Evolutionary conservation across 192 early-diverging fungal genomes (phyloP).

Genomic region (Mortierella claussenii): DNA sequence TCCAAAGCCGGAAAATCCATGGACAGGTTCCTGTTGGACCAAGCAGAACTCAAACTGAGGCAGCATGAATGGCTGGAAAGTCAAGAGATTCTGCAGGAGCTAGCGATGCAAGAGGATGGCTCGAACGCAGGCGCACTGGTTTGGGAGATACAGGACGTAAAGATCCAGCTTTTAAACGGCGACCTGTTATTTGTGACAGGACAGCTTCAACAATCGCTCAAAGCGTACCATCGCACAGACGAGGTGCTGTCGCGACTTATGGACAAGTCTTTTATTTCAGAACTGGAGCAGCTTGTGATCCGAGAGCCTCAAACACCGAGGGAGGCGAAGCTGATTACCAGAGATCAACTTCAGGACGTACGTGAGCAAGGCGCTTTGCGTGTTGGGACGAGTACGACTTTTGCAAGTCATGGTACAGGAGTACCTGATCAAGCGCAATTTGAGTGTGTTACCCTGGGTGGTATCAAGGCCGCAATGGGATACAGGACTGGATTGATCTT

Average conservation of each 20-base stretch:
- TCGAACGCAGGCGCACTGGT: neutral
- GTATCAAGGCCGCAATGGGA: slow-evolving; percentile 37
- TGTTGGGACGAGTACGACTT: neutral
- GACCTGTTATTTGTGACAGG: slow-evolving; percentile 59
- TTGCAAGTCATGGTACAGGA: neutral
- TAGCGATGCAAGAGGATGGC: slow-evolving; percentile 37
- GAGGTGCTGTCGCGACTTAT: slow-evolving; percentile 63
- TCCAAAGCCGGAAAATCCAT: slow-evolving; percentile 52
- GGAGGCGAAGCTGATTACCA: slow-evolving; percentile 44
- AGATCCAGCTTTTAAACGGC: slow-evolving; percentile 57
- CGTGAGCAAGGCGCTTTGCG: neutral
- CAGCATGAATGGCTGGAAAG: slow-evolving; percentile 58
- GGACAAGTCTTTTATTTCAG: slow-evolving; percentile 60
- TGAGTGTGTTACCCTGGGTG: slow-evolving; percentile 30
- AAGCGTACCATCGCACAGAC: slow-evolving; percentile 57
- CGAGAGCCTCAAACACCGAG: slow-evolving; percentile 64
- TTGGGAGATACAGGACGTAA: slow-evolving; percentile 40
- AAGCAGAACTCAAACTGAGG: slow-evolving; percentile 67
- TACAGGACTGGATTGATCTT: slow-evolving; percentile 33
- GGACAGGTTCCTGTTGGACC: slow-evolving; percentile 55
- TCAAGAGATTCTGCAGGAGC: slow-evolving; percentile 49
- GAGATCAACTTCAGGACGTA: neutral
- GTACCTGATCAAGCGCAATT: slow-evolving; percentile 19
- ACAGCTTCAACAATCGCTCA: slow-evolving; percentile 59
- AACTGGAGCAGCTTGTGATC: slow-evolving; percentile 59